Base-by-base conservation (phyloP, 2,329 filamentous ascomycete species). In the Aspergillus sp. region DNA sequence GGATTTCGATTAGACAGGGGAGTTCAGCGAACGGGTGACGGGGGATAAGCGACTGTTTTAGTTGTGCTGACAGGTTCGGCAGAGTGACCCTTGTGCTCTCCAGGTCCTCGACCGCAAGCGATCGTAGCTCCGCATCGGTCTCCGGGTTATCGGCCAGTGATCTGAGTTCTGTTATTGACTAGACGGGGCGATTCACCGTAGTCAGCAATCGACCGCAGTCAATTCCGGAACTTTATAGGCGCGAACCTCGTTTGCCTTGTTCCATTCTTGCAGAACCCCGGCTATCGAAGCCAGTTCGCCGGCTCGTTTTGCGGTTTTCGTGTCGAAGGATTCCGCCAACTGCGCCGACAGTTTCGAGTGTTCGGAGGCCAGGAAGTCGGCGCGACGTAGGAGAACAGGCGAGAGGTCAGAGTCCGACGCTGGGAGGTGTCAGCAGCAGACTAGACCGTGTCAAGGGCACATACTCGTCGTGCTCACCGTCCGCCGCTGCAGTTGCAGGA, bases 1-100 rank as follows among this genome's bases (percentile, higher is more conserved):
- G 76, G 38, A 98, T 82, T 62, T 98, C 91, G 26, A 98, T 64
- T 42, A 98, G 72, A 58, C 89, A 96, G 33, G 88, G 86, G 46
- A 96, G 72, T 41, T 86, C 74, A 19, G 85, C 85, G 55, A 95
- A 98, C 2, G 88, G 84, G 56, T 98, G 88, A 25, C 78, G 75
- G 1, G 91, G 91, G 11, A 93, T 82, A 33, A 98, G 71, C 28
- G 82, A 78, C 14, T 72, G 75, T 15, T 85, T 85, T 26, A 98
- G 71, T 22, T 73, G 74, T 24, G 70, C 70, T 0, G 78, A 77
- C 15, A 93, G 72, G 1, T 62, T 53, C 2, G 72, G 68, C 15
- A 95, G 71, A 36, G 73, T 67, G 4, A 69, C 61, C 11, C 71
- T 66, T 8, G 84, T 86, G 2, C 71, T 58, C n/a, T 67, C 64